Percentiles rank a stretch among this genome's conserved stretches.
Conservation (phyloP, 805 yeast species). For the Saturnispora silvae region DNA sequence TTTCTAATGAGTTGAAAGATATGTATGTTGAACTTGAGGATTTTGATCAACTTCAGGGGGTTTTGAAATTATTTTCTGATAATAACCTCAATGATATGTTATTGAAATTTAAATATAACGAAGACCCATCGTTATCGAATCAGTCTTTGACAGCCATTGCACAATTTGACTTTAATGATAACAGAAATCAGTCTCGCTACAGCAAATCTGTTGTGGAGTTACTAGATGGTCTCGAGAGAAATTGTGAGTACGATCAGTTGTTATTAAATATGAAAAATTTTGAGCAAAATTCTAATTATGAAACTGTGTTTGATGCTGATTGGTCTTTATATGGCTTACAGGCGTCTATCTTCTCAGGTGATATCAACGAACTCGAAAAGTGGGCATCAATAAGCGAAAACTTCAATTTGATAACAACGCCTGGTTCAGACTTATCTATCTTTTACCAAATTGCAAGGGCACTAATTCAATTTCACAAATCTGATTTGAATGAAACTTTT, state of each 20-base stretch:
- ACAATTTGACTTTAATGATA: conserved; percentile 21
- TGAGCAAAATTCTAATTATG: conserved; percentile 12
- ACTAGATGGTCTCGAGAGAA: conserved; percentile 61
- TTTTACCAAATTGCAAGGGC: conserved; percentile 60
- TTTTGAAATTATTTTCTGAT: conserved; percentile 60
- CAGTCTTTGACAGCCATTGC: conserved; percentile 70
- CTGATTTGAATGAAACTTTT: conserved; percentile 27
- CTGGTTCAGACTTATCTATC: conserved; percentile 44
- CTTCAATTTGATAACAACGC: conserved; percentile 24
- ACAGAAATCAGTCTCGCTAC: conserved; percentile 11
- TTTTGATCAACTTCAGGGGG: conserved; percentile 81
- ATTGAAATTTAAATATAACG: conserved; percentile 71
- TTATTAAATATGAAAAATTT: conserved; percentile 37
- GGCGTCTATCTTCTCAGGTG: conserved; percentile 61
- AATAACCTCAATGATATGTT: conserved; percentile 66
- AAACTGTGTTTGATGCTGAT: conserved; percentile 27
- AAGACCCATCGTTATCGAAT: conserved; percentile 79
- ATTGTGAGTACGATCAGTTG: conserved; percentile 63
- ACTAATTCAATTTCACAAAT: conserved; percentile 32
- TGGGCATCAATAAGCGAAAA: conserved; percentile 52
- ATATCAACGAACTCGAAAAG: conserved; percentile 33
- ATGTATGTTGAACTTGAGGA: conserved; percentile 86
- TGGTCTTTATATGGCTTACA: conserved; percentile 65
- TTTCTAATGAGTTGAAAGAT: conserved; percentile 49
- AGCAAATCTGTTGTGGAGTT: conserved; percentile 41